Percentiles rank a stretch among this genome's conserved stretches.
Conservation (phyloP, 805 yeast genomes). For the Spathaspora passalidarum region DNA sequence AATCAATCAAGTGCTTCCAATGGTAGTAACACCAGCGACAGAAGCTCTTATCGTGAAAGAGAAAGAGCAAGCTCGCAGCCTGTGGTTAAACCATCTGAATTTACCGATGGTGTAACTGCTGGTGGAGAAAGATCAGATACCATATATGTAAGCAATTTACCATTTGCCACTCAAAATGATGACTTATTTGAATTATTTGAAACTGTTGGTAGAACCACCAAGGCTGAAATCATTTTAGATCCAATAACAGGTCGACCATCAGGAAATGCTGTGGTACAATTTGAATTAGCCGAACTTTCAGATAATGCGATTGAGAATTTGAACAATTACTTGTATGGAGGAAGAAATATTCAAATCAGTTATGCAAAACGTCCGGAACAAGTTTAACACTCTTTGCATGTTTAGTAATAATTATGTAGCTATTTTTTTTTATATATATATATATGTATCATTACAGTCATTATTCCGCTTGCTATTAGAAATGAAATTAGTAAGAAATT, state of each 20-base stretch:
- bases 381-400: too few relatives aligned
- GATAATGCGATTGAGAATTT: slow-evolving; percentile 72
- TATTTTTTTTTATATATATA: too few relatives aligned
- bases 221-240: slow-evolving; percentile 69
- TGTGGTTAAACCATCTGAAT: slow-evolving; percentile 33
- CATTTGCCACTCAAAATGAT: slow-evolving; percentile 82
- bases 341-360: slow-evolving; percentile 64
- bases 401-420: too few relatives aligned
- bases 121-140: slow-evolving; percentile 48
- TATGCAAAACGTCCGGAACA: slow-evolving; percentile 48
- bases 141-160: slow-evolving; percentile 74
- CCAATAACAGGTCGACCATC: slow-evolving; percentile 62
- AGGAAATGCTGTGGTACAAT: slow-evolving; percentile 85
- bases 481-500: too few relatives aligned
- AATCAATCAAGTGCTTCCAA: slow-evolving; percentile 11
- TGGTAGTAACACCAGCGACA: slow-evolving; percentile 11
- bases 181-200: slow-evolving; percentile 85
- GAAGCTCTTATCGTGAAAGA: slow-evolving; percentile 2
- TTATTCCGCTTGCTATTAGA: too few relatives aligned
- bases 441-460: too few relatives aligned
- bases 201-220: slow-evolving; percentile 70
- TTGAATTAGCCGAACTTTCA: slow-evolving; percentile 64
- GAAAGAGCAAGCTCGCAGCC: not conserved
- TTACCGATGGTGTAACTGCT: slow-evolving; percentile 65
- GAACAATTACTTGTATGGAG: slow-evolving; percentile 81